phyloP scores from a whole-genome alignment of 768 basidiomycete species.

The Aureoboletus auriporus region DNA sequence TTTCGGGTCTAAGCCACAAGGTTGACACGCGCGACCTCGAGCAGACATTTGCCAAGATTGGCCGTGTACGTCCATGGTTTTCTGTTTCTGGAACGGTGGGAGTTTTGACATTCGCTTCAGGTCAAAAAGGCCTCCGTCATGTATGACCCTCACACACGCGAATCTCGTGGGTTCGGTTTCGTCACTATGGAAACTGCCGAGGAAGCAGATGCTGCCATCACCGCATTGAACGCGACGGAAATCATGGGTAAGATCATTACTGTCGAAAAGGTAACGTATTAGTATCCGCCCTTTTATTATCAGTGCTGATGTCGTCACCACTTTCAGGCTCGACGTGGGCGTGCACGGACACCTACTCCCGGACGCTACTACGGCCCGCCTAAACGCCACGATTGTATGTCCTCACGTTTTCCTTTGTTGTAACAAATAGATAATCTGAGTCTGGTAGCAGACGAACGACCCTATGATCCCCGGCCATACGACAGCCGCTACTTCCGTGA shows the following conservation, averaged over 20 bases:
- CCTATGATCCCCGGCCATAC: slow-evolving; percentile 89
- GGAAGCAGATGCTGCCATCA: slow-evolving; percentile 90
- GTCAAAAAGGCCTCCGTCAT: slow-evolving; percentile 69
- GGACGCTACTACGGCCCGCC: slow-evolving; percentile 94
- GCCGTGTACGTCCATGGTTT: slow-evolving; percentile 52
- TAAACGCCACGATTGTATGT: slow-evolving; percentile 66
- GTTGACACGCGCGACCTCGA: slow-evolving; percentile 86
- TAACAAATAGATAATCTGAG: not conserved
- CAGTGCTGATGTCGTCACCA: slow-evolving; percentile 4
- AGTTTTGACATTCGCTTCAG: slow-evolving; percentile 14
- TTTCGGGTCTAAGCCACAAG: slow-evolving; percentile 55
- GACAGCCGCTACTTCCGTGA: slow-evolving; percentile 81
- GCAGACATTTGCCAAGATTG: slow-evolving; percentile 82
- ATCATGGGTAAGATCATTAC: slow-evolving; percentile 83
- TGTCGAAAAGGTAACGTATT: slow-evolving; percentile 72
- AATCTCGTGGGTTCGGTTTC: slow-evolving; percentile 82
- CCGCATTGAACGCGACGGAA: slow-evolving; percentile 78
- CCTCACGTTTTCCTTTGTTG: not conserved
- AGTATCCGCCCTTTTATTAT: not conserved
- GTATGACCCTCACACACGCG: slow-evolving; percentile 68
- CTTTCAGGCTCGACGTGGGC: slow-evolving; percentile 79
- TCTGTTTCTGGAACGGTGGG: not conserved
- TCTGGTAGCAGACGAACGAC: slow-evolving; percentile 60
- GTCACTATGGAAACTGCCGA: slow-evolving; percentile 81
- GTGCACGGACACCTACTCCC: slow-evolving; percentile 89